Evolutionary conservation across 2,329 filamentous ascomycete species (phyloP), one percentile per base, ranked within the genome.

Genomic region (Microthyrium microscopicum): DNA sequence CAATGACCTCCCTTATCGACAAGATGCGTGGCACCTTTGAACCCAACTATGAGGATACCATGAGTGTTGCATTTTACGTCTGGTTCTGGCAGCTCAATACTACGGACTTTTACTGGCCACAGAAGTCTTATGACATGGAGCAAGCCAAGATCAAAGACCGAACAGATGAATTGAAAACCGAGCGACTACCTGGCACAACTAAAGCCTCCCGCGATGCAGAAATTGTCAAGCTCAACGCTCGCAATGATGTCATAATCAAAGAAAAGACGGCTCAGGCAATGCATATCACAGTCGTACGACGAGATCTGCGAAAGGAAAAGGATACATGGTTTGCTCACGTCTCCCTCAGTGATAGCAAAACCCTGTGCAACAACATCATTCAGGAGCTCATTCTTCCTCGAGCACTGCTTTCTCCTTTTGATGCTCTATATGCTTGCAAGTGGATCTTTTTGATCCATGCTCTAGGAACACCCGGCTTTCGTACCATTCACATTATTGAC

Each of bases 381-480:
- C 84, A 95, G 54, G 77, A 91, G 45, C 98, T 89, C 50, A 74
- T 98, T 43, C 56, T 95, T n/a, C 89, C 89, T 7, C 77, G 89
- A 26, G 65, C 91, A 13, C 66, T 89, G 18, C 62, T 93, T 20
- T 93, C 85, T 1, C 73, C 83, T 2, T 68, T 79, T 31, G 89
- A 98, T 51, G 81, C 87, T 1, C 82, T 92, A 44, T 98, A 82
- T 57, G 77, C 74, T 35, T 91, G 85, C 55, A 73, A 75, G 42
- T 77, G 95, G 60, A 62, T 95, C 48, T 84, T 81, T 46, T 82
- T 82, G 46, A 67, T 98, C 34, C 89, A 98, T 53, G 75, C 77
- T 37, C 77, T 74, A 39, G 82, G 81, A 15, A 77, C 83, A 1
- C 77, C 83, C 0, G 81, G 83, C 40, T 95, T 98, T 60, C 77